Percentiles rank a stretch among this genome's conserved stretches.
phyloP scores from a whole-genome alignment of 495 filamentous ascomycete genomes.

The Neurospora pannonica region DNA sequence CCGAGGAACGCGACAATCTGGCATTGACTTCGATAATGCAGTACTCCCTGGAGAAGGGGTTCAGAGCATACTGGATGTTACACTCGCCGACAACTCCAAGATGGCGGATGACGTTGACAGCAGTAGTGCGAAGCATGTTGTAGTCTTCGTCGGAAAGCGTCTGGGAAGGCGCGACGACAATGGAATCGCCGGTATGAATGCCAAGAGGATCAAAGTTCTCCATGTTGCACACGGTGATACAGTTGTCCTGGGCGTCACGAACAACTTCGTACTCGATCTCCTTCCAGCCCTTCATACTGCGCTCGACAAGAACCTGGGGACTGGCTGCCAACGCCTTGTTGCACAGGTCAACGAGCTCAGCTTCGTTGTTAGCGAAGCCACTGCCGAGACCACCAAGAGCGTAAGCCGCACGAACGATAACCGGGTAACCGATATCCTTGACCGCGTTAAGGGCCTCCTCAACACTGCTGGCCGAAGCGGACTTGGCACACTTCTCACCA shows the following conservation, averaged over 20 bases:
- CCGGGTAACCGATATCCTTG: constrained; percentile 85
- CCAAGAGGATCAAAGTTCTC: constrained; percentile 98
- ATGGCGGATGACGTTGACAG: constrained; percentile 98
- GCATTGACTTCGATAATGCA: constrained; percentile 99
- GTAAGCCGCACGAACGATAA: constrained; percentile 95
- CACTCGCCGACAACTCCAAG: constrained; percentile 96
- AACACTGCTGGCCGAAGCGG: constrained; percentile 75
- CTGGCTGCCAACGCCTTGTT: constrained; percentile 89
- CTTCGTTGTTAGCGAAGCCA: constrained; percentile 87
- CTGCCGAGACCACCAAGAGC: constrained; percentile 91
- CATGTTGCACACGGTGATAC: constrained; percentile 99
- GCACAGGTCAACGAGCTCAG: constrained; percentile 83
- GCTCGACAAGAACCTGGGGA: constrained; percentile 91
- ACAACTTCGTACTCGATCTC: constrained; percentile 99
- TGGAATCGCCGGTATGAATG: constrained; percentile 97
- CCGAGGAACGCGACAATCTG: constrained; percentile 88
- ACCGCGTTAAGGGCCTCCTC: constrained; percentile 81
- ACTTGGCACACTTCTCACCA: constrained; percentile 95
- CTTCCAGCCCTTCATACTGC: constrained; percentile 99
- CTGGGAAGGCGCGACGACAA: constrained; percentile 94
- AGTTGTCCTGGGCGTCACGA: constrained; percentile 92
- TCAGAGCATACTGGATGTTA: constrained; percentile 97
- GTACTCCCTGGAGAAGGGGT: constrained; percentile 94
- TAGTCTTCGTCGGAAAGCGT: constrained; percentile 95
- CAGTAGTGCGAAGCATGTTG: constrained; percentile 96